Evolutionary conservation across 2,329 filamentous ascomycete genomes (phyloP).

Genomic region (Colletotrichum chrysophilum): DNA sequence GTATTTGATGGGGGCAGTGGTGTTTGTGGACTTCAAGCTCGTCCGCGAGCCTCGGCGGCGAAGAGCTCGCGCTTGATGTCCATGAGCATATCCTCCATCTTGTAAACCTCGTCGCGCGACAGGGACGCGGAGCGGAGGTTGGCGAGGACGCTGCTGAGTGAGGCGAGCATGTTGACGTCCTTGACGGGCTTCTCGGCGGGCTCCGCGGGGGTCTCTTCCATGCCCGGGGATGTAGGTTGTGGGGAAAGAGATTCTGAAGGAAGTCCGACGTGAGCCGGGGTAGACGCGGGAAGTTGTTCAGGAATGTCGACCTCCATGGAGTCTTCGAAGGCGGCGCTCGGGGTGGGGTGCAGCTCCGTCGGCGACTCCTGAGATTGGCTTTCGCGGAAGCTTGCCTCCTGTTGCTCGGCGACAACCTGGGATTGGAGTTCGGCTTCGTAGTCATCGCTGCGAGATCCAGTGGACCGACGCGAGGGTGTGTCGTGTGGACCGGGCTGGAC

Average conservation of each 20-base stretch:
- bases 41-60: constrained; percentile 68
- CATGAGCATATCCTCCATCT: constrained; percentile 80
- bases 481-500: neutral
- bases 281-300: neutral
- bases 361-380: constrained; percentile 29
- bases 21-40: constrained; percentile 30
- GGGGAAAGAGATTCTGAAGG: neutral
- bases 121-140: constrained; percentile 65
- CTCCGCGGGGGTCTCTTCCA: neutral
- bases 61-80: constrained; percentile 78
- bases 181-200: constrained; percentile 38
- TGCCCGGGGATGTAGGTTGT: neutral
- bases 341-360: constrained; percentile 15
- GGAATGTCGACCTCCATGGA: constrained; percentile 22
- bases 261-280: neutral
- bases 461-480: constrained; percentile 5
- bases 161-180: constrained; percentile 52
- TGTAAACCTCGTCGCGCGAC: constrained; percentile 68
- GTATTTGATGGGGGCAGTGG: neutral
- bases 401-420: constrained; percentile 45
- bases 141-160: constrained; percentile 61
- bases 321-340: constrained; percentile 19
- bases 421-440: constrained; percentile 48
- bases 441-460: constrained; percentile 23
- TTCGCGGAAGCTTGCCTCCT: constrained; percentile 36